These are phyloP conservation scores for Elongisporangium senticosum DNA, from an alignment of 352 stramenopile genomes.

Conservation along the genomic window DNA sequence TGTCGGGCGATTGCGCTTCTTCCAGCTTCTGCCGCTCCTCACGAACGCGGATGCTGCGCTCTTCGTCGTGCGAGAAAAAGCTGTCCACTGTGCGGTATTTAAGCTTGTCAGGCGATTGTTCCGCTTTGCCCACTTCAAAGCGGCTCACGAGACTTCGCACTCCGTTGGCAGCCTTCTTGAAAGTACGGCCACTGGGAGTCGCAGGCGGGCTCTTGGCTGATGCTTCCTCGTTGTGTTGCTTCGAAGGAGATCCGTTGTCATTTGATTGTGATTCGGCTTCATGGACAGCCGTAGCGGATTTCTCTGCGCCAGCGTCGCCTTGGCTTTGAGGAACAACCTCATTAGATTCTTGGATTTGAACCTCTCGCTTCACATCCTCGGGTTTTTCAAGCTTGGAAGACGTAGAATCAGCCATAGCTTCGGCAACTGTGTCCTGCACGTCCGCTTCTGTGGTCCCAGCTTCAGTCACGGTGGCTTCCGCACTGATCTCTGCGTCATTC, in stretches of 20 bases:
- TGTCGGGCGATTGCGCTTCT: constrained; percentile 19
- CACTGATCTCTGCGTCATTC: neutral
- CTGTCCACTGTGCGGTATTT: constrained; percentile 33
- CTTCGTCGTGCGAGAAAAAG: constrained; percentile 20
- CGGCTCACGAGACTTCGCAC: constrained; percentile 29
- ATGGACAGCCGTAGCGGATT: neutral
- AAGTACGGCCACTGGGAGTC: neutral
- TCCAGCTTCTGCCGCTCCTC: constrained; percentile 2
- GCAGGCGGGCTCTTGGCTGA: neutral
- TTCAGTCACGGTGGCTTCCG: neutral
- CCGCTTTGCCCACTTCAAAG: constrained; percentile 26
- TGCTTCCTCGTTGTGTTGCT: neutral
- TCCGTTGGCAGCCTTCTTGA: neutral
- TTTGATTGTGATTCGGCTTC: neutral
- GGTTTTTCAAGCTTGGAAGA: too few relatives aligned
- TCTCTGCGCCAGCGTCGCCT: neutral
- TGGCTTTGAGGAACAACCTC: too few relatives aligned
- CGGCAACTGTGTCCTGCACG: too few relatives aligned
- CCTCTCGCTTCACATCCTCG: too few relatives aligned
- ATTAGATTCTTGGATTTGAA: too few relatives aligned
- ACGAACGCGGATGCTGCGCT: neutral
- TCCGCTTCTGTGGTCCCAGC: neutral
- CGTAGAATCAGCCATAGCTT: too few relatives aligned
- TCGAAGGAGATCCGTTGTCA: neutral
- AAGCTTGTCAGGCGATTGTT: constrained; percentile 27